Evolutionary conservation across 2,329 filamentous ascomycete species (phyloP).

Genomic region (Diaporthe citri): DNA sequence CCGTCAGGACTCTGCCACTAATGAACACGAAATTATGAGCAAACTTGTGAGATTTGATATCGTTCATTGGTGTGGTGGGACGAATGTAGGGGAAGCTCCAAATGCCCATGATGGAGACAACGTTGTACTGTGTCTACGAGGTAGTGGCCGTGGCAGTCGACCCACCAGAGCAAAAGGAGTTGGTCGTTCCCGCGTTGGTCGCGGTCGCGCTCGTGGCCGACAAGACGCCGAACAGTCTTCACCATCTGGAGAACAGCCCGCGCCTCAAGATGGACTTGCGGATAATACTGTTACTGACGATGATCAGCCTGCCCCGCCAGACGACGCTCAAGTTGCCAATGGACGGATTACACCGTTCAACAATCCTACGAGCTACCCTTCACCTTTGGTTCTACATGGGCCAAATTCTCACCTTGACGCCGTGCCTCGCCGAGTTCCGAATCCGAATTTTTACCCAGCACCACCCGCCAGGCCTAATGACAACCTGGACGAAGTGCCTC

Average conservation of each 20-base stretch:
- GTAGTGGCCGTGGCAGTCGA: neutral
- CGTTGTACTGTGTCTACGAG: neutral
- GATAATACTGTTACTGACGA: neutral
- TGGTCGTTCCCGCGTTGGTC: neutral
- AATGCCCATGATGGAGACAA: neutral
- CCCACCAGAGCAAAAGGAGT: neutral
- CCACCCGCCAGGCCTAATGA: no score
- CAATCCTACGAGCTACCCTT: neutral
- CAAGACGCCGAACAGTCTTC: neutral
- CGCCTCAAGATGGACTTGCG: neutral
- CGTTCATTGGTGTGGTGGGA: neutral
- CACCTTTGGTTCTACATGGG: no score
- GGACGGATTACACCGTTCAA: no score
- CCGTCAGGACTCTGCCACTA: constrained; percentile 2
- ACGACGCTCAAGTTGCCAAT: neutral
- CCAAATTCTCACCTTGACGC: neutral
- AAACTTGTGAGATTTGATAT: neutral
- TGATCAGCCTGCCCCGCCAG: neutral
- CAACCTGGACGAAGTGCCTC: neutral
- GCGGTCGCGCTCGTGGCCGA: neutral
- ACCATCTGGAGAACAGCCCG: neutral
- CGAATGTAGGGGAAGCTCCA: neutral
- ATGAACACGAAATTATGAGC: constrained; percentile 32
- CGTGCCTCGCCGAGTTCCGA: no score
- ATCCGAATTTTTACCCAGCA: neutral